Evolutionary conservation across 345 rosid genomes (phyloP).

Genomic region (Salix suchowensis): DNA sequence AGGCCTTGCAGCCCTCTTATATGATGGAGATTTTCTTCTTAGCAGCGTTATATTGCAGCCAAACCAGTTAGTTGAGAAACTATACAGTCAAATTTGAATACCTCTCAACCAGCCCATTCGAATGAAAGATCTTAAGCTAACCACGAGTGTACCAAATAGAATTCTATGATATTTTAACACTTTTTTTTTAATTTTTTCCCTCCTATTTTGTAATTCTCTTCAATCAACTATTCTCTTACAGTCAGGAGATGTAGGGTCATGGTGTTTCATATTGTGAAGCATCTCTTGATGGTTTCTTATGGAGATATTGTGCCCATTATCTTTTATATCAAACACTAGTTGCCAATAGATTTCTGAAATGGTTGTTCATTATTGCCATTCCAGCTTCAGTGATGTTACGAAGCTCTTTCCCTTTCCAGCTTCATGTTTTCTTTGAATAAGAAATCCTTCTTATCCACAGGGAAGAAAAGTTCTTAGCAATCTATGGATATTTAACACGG

Average conservation of each 20-base stretch:
- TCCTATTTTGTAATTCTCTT: neutral
- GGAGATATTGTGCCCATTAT: neutral
- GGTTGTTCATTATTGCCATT: too few species aligned
- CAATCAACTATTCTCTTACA: neutral
- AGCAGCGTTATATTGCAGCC: neutral
- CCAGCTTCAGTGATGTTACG: too few species aligned
- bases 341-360: too few species aligned
- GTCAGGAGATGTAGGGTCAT: neutral
- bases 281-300: neutral
- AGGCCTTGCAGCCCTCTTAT: conserved; percentile 36
- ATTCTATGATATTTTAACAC: neutral
- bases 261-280: neutral
- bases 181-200: neutral
- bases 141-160: too few species aligned
- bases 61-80: neutral
- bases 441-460: too few species aligned
- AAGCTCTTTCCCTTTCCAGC: too few species aligned
- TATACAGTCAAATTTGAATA: neutral
- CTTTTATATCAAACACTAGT: neutral
- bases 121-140: too few species aligned
- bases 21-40: neutral
- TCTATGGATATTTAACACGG: too few species aligned
- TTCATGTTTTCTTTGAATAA: too few species aligned
- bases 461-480: too few species aligned
- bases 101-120: neutral